Evolutionary conservation across 192 early-diverging fungal species (phyloP).

Genomic region (Phlyctochytrium bullatum): DNA sequence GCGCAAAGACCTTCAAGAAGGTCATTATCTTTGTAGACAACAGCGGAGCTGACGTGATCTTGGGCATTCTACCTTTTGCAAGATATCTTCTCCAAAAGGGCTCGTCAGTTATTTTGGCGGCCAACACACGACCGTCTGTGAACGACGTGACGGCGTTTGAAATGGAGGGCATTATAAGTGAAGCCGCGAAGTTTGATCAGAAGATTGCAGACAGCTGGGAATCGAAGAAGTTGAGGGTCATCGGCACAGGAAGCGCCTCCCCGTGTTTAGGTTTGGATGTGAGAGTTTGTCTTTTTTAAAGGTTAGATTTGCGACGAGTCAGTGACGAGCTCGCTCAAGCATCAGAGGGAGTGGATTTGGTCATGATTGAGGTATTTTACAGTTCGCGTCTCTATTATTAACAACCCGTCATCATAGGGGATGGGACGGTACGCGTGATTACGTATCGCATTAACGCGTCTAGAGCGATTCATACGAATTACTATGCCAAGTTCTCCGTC

Average conservation of each 20-base stretch:
- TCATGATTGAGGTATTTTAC: constrained; percentile 59
- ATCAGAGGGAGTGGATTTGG: constrained; percentile 61
- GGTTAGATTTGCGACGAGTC: constrained; percentile 60
- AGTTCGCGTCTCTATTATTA: neutral
- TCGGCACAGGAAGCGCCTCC: constrained; percentile 66
- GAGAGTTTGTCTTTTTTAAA: constrained; percentile 2
- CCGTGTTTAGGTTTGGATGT: constrained; percentile 57
- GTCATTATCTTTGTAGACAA: constrained; percentile 82
- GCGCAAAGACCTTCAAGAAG: constrained; percentile 44
- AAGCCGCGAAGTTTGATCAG: constrained; percentile 42
- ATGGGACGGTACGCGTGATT: constrained; percentile 17
- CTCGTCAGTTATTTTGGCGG: constrained; percentile 65
- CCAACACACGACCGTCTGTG: constrained; percentile 72
- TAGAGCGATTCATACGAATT: constrained; percentile 81
- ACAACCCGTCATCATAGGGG: constrained; percentile 11
- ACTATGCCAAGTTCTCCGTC: constrained; percentile 60
- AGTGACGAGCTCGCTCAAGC: constrained; percentile 56
- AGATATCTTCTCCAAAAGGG: constrained; percentile 55
- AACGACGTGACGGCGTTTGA: constrained; percentile 77
- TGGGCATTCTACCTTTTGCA: constrained; percentile 78
- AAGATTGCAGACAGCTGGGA: constrained; percentile 30
- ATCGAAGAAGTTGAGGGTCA: constrained; percentile 43
- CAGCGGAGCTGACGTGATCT: constrained; percentile 74
- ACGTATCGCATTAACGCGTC: neutral
- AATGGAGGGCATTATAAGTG: constrained; percentile 48